Base-by-base conservation (phyloP, 2,329 filamentous ascomycete genomes). In the Coniochaeta sp. region DNA sequence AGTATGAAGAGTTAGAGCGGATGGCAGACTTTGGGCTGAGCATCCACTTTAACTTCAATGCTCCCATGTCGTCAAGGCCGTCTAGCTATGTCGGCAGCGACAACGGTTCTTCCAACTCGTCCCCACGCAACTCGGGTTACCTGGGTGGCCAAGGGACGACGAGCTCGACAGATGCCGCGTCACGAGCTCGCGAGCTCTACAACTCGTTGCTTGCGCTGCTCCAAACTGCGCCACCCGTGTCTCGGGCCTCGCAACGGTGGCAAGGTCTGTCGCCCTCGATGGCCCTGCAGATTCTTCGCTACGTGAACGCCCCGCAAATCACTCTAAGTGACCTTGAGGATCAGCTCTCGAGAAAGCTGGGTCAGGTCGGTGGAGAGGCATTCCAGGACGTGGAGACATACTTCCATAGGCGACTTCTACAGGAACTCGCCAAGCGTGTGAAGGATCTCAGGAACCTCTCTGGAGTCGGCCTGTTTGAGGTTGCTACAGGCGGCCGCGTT, bases 251-350 rank as follows among this genome's bases (percentile, higher is more conserved):
- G 8, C 68, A 73, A 40, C 72, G 76, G 50, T 83, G 79, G 79
- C 70, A 74, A 55, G 68, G 69, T 4, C 73, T 82, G 55, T 74
- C 74, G 3, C 72, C 77, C 3, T 71, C 76, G 2, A 70, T 82
- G 60, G 78, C 79, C 1, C 67, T 82, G 10, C 76, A 83, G 64
- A 80, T 83, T 22, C 77, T 81, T 65, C 77, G 79, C n/a, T 76
- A 70, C 58, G 76, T 75, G 48, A 72, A 77, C 48, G 75, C 75
- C 1, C 76, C 78, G 1, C 65, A 68, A 28, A 70, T 75, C 20
- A 71, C 74, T 56, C 69, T 81, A 10, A 60, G 70, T 1, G 65
- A 67, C 1, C 73, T 81, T 30, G 78, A 82, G 58, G 66, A 70
- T n/a, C 74, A 73, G 58, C 67, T 81, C 10, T 66, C 68, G 4